A percentile compares a stretch with the other conserved stretches of the same genome.
Conservation (phyloP, 2,329 filamentous ascomycete species). For the Fusarium transvaalense region DNA sequence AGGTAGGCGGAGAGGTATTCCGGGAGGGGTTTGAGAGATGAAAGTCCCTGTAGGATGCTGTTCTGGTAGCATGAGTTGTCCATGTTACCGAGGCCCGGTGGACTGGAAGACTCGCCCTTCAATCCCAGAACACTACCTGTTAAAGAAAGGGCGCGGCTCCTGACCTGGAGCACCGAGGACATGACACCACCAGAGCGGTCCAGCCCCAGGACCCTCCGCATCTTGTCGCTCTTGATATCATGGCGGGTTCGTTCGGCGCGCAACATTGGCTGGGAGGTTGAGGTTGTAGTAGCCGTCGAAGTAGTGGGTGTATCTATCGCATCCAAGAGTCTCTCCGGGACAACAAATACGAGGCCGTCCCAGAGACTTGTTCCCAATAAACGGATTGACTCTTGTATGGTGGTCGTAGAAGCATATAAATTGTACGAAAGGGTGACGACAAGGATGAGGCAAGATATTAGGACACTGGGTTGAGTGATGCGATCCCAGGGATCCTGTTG, state of each 20-base stretch:
- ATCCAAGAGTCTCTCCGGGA: slow-evolving; percentile 69
- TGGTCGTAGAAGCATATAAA: slow-evolving; percentile 51
- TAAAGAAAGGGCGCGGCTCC: slow-evolving; percentile 68
- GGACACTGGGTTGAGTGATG: slow-evolving; percentile 52
- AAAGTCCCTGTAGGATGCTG: slow-evolving; percentile 87
- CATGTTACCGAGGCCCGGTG: slow-evolving; percentile 84
- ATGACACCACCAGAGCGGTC: slow-evolving; percentile 66
- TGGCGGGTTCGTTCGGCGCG: slow-evolving; percentile 57
- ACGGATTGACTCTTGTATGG: slow-evolving; percentile 47
- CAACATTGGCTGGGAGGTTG: slow-evolving; percentile 56
- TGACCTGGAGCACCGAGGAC: slow-evolving; percentile 68
- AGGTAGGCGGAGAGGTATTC: slow-evolving; percentile 70
- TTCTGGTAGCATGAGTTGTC: slow-evolving; percentile 99
- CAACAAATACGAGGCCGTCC: slow-evolving; percentile 69
- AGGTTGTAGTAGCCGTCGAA: slow-evolving; percentile 55
- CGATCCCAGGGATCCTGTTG: slow-evolving; percentile 50
- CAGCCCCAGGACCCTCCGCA: slow-evolving; percentile 73
- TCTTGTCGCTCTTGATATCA: slow-evolving; percentile 73
- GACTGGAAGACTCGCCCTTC: slow-evolving; percentile 60
- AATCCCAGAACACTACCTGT: slow-evolving; percentile 59
- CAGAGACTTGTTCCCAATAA: slow-evolving; percentile 64
- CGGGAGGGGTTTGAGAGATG: slow-evolving; percentile 78
- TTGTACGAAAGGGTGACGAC: slow-evolving; percentile 53
- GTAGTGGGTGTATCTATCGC: slow-evolving; percentile 67
- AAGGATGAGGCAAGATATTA: slow-evolving; percentile 53